These are phyloP conservation scores for Paraphaeosphaeria sporulosa DNA, from an alignment of 2,329 filamentous ascomycete genomes.

Conservation along the genomic window DNA sequence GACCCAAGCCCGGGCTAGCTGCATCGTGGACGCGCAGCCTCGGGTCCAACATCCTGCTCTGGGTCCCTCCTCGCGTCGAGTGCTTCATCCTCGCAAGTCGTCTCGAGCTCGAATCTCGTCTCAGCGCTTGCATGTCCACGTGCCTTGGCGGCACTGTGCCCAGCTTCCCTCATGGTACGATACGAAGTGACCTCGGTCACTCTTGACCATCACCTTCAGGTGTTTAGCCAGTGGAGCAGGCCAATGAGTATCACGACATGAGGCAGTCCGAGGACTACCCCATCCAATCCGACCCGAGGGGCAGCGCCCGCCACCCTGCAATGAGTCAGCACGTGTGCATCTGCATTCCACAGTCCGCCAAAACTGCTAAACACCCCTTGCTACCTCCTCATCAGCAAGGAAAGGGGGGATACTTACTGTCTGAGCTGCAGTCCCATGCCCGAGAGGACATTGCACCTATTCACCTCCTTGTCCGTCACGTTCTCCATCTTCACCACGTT, in stretches of 20 bases:
- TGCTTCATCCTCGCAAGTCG: background rate
- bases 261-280: constrained; percentile 4
- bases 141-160: background rate
- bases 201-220: constrained; percentile 15
- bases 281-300: background rate
- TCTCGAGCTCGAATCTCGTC: background rate
- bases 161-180: background rate
- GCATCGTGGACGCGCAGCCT: too few species aligned
- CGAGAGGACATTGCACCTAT: constrained; percentile 33
- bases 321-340: constrained; percentile 18
- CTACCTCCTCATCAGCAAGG: background rate
- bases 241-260: constrained; percentile 14
- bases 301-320: constrained; percentile 7
- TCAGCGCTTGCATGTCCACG: background rate
- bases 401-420: constrained; percentile 34
- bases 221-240: constrained; percentile 22
- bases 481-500: constrained; percentile 42
- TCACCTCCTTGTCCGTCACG: constrained; percentile 29
- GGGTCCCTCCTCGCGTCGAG: background rate
- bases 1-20: background rate
- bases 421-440: constrained; percentile 37
- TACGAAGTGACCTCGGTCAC: background rate
- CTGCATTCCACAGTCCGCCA: constrained; percentile 7
- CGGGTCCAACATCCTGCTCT: background rate
- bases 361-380: background rate